Percentiles rank a stretch among this genome's conserved stretches.
These are phyloP conservation scores for Alternaria sp. DNA, from an alignment of 2,329 filamentous ascomycete species.

Conservation along the genomic window DNA sequence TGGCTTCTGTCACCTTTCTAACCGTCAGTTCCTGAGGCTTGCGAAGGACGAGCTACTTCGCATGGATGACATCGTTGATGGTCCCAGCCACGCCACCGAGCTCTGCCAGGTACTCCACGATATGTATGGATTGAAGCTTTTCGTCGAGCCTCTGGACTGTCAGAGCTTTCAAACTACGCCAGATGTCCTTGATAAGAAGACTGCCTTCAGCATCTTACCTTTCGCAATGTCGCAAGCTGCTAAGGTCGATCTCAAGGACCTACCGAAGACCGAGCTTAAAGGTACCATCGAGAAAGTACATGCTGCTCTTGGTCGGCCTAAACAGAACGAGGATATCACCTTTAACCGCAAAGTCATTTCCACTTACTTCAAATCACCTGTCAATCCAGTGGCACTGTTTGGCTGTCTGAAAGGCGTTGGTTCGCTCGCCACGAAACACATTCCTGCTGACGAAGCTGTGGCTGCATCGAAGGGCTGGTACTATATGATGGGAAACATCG, in stretches of 20 bases:
- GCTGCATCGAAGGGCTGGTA: slow-evolving; percentile 88
- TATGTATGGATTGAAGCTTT: slow-evolving; percentile 47
- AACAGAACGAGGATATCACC: slow-evolving; percentile 78
- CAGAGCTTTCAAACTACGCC: slow-evolving; percentile 76
- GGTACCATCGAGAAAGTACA: slow-evolving; percentile 92
- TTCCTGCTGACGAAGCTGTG: slow-evolving; percentile 68
- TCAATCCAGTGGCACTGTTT: slow-evolving; percentile 81
- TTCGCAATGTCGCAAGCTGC: slow-evolving; percentile 82
- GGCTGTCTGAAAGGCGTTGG: slow-evolving; percentile 80
- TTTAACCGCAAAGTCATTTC: slow-evolving; percentile 86
- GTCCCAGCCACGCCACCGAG: slow-evolving; percentile 71
- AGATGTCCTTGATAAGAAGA: slow-evolving; percentile 77
- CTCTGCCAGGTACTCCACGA: slow-evolving; percentile 68
- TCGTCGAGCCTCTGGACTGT: slow-evolving; percentile 43
- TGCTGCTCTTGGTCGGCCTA: slow-evolving; percentile 77
- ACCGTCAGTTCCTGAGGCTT: slow-evolving; percentile 87
- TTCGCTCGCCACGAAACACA: slow-evolving; percentile 47
- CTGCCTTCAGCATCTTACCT: slow-evolving; percentile 81
- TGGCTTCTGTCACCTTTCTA: slow-evolving; percentile 81
- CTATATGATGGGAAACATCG: slow-evolving; percentile 86
- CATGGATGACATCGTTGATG: slow-evolving; percentile 76
- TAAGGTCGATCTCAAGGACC: slow-evolving; percentile 85
- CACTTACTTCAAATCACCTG: slow-evolving; percentile 79
- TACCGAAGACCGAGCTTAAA: slow-evolving; percentile 90
- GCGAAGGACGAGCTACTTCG: slow-evolving; percentile 84